Percentiles rank a stretch among this genome's conserved stretches.
These are phyloP conservation scores for Glycine latifolia DNA, from an alignment of 306 rosid genomes.

Conservation along the genomic window DNA sequence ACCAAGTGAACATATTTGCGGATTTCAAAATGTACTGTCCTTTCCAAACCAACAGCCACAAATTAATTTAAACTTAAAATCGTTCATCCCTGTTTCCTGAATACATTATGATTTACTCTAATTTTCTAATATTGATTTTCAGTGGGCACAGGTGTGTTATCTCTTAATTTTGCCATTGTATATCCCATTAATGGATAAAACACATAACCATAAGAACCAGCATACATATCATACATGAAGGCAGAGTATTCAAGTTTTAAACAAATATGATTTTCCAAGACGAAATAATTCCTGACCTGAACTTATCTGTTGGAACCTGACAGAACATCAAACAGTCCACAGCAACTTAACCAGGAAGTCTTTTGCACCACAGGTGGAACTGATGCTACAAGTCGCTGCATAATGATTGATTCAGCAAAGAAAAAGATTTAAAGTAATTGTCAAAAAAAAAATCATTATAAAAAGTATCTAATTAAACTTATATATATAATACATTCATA, in stretches of 20 bases:
- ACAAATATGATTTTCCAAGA: conserved; percentile 16
- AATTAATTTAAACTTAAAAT: conserved; percentile 7
- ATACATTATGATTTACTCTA: neutral
- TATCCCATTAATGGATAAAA: conserved; percentile 12
- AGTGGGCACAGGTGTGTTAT: conserved; percentile 11
- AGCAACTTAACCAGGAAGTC: conserved; percentile 75
- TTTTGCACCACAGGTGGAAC: conserved; percentile 57
- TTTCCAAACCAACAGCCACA: conserved; percentile 15
- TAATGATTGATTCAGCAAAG: conserved; percentile 38
- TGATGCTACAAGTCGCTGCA: conserved; percentile 64
- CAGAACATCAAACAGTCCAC: conserved; percentile 78
- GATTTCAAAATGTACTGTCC: neutral
- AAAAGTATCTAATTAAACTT: conserved; percentile 15
- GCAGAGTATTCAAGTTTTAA: conserved; percentile 25
- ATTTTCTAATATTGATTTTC: conserved; percentile 27
- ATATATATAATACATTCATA: conserved; percentile 6
- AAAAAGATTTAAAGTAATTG: conserved; percentile 33
- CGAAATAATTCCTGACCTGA: conserved; percentile 62
- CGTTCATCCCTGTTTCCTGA: neutral
- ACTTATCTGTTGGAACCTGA: conserved; percentile 70
- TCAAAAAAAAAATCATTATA: neutral
- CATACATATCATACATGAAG: conserved; percentile 11
- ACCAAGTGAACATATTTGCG: neutral
- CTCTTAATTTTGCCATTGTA: neutral
- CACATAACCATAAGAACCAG: conserved; percentile 7